Conservation (phyloP, 1,139 yeast species). For the Protomyces arabidopsidicola region DNA sequence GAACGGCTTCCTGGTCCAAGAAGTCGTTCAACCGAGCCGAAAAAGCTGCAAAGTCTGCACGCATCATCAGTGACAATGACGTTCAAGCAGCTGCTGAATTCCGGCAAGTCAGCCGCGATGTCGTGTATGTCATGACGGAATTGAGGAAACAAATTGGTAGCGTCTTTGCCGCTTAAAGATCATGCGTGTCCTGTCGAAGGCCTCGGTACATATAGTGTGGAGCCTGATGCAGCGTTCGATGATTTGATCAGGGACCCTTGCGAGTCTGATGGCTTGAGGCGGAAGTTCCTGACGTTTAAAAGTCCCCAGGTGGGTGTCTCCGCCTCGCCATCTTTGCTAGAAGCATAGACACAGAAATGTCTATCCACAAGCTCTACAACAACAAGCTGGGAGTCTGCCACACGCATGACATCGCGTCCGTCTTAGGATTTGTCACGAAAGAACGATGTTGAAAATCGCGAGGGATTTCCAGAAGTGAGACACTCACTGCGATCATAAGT, state of each 20-base stretch:
- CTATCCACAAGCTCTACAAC: not conserved
- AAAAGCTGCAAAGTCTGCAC: slow-evolving; percentile 16
- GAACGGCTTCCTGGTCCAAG: slow-evolving; percentile 5
- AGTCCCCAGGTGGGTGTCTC: not conserved
- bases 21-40: slow-evolving; percentile 12
- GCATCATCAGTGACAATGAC: slow-evolving; percentile 15
- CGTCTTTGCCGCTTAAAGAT: slow-evolving; percentile 6
- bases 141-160: slow-evolving; percentile 3
- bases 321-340: not conserved
- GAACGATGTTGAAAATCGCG: too few relatives aligned
- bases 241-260: not conserved
- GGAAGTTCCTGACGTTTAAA: not conserved
- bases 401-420: slow-evolving; percentile 4
- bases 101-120: slow-evolving; percentile 6
- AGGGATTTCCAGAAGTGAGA: too few relatives aligned
- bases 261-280: not conserved
- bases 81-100: not conserved
- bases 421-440: too few relatives aligned
- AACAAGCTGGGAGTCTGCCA: not conserved
- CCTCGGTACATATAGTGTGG: not conserved
- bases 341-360: not conserved
- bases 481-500: too few relatives aligned
- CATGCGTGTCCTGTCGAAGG: not conserved
- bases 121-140: slow-evolving; percentile 7
- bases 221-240: not conserved